These are phyloP conservation scores for Microthyrium microscopicum DNA, from an alignment of 2,329 filamentous ascomycete genomes.

Conservation along the genomic window DNA sequence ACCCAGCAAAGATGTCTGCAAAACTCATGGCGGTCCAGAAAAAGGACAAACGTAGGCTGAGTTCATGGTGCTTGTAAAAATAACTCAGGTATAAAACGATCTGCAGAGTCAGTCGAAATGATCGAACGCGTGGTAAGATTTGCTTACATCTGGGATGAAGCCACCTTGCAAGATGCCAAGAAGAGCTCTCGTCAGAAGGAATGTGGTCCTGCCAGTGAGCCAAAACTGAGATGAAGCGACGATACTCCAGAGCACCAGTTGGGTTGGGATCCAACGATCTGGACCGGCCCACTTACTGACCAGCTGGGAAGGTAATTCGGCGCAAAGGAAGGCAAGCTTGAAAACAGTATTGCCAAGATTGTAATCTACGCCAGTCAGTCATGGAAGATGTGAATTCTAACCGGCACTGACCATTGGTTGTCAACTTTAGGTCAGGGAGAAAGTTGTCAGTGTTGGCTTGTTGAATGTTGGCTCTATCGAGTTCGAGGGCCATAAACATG, in stretches of 20 bases:
- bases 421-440: constrained; percentile 12
- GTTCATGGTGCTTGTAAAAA: constrained; percentile 21
- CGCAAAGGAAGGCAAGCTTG: constrained; percentile 12
- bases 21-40: constrained; percentile 22
- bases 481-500: constrained; percentile 35
- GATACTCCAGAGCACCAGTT: constrained; percentile 26
- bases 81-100: constrained; percentile 18
- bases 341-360: constrained; percentile 14
- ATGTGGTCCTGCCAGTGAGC: constrained; percentile 21
- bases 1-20: constrained; percentile 18
- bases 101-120: not conserved
- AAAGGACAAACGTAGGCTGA: constrained; percentile 20
- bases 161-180: constrained; percentile 33
- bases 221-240: constrained; percentile 24
- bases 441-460: constrained; percentile 15
- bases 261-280: constrained; percentile 25
- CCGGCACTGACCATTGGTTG: constrained; percentile 11
- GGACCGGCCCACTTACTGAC: constrained; percentile 14
- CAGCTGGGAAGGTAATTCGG: constrained; percentile 14
- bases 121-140: too few relatives aligned
- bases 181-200: constrained; percentile 26
- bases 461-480: constrained; percentile 16
- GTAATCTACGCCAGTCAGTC: constrained; percentile 9
- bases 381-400: constrained; percentile 2
- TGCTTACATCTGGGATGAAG: constrained; percentile 33